These are phyloP conservation scores for Salix brachista DNA, from an alignment of 345 rosid genomes.

Conservation along the genomic window DNA sequence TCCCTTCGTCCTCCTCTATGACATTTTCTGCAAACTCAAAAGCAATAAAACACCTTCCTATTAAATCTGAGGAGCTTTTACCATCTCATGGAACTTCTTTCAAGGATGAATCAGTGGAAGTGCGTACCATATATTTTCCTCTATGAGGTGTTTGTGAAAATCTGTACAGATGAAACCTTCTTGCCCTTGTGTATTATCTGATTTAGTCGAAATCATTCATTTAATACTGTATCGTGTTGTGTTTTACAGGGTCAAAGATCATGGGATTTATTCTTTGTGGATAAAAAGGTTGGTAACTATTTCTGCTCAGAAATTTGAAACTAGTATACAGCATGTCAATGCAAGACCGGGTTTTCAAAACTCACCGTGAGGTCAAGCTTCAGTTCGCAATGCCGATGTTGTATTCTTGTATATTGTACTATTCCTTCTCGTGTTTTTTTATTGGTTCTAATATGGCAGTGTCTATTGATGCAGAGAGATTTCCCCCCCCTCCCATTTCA, in stretches of 20 bases:
- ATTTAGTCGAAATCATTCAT: neutral
- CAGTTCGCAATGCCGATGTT: neutral
- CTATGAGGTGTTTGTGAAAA: neutral
- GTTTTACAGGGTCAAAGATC: constrained; percentile 23
- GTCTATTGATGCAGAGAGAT: too few relatives aligned
- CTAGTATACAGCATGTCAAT: neutral
- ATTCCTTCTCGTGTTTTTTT: neutral
- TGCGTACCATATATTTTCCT: neutral
- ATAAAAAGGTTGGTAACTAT: neutral
- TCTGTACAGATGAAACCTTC: too few relatives aligned
- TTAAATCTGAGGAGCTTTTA: too few relatives aligned
- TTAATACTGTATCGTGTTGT: neutral
- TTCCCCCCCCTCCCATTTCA: neutral
- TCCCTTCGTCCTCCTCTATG: neutral
- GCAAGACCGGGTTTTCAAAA: neutral
- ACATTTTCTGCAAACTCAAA: neutral
- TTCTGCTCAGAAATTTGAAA: neutral
- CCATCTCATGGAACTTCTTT: neutral
- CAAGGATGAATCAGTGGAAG: neutral
- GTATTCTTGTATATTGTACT: neutral
- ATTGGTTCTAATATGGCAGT: neutral
- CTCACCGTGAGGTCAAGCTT: neutral
- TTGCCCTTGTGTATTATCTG: too few relatives aligned
- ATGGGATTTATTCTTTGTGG: constrained; percentile 17
- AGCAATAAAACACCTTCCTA: neutral